These are phyloP conservation scores for Kentomonas sorsogonicus DNA, from an alignment of 208 protist genomes.

Conservation along the genomic window DNA sequence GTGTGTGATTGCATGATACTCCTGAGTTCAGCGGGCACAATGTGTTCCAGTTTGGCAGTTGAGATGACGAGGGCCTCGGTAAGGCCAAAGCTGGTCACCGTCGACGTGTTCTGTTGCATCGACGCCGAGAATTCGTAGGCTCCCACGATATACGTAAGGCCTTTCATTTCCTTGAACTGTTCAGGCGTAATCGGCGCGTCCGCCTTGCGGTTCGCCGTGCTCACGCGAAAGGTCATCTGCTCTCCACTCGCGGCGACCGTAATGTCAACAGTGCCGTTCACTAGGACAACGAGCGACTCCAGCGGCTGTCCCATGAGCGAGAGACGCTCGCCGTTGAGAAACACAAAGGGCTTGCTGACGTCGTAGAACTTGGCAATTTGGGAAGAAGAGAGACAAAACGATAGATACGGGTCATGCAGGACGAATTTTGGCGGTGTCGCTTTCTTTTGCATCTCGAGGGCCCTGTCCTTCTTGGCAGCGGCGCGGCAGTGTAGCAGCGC, in stretches of 20 bases:
- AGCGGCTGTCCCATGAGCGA: conserved; percentile 61
- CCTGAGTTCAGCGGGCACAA: conserved; percentile 44
- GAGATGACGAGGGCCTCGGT: conserved; percentile 74
- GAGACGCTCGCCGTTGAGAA: conserved; percentile 72
- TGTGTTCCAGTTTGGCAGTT: conserved; percentile 30
- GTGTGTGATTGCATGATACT: conserved; percentile 34
- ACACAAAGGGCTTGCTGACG: conserved; percentile 47
- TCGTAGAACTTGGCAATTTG: conserved; percentile 57
- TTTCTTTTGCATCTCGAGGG: conserved; percentile 42
- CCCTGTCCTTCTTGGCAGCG: conserved; percentile 57
- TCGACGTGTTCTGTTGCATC: conserved; percentile 60
- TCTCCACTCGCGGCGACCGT: conserved; percentile 49
- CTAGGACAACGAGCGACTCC: conserved; percentile 50
- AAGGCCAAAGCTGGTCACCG: conserved; percentile 66
- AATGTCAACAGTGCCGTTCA: conserved; percentile 59
- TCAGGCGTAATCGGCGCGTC: too few relatives aligned
- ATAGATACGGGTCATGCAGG: conserved; percentile 63
- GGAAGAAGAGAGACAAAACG: conserved; percentile 45
- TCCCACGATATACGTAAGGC: too few relatives aligned
- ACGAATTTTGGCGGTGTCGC: conserved; percentile 24
- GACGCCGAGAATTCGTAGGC: conserved; percentile 70
- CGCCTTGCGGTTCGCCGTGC: not conserved
- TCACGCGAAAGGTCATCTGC: conserved; percentile 23
- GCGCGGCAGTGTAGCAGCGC: conserved; percentile 74
- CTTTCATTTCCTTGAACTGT: too few relatives aligned